Evolutionary conservation across 768 basidiomycete species (phyloP), one percentile per base, ranked within the genome.

Genomic region (Boletus rufocinnamomeus): DNA sequence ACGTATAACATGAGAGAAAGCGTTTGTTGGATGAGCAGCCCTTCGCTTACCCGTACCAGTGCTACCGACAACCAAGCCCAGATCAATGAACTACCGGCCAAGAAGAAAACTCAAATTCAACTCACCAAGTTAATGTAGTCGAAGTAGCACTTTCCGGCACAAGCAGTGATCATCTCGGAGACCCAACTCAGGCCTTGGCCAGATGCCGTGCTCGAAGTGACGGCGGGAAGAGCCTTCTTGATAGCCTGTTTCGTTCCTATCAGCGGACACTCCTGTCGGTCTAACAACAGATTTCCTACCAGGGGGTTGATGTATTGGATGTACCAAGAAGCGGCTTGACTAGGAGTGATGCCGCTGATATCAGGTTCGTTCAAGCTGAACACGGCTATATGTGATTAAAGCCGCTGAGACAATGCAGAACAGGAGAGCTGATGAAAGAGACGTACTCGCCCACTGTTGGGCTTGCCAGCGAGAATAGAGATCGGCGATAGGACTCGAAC

Each of bases 321-420:
- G 38, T 76, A 76, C 75, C 75, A 76, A 25, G 65, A 59, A 27
- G 75, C 76, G 4, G 76, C 75, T 25, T 64, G 32, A 28, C 52
- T 54, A 8, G 75, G 70, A 21, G 51, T 45, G 45, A 72, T 75
- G 5, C 65, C 64, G 11, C 68, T 71, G 59, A 67, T 38, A 52
- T 76, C 75, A 2, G 75, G 75, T 54, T 76, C 75, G 47, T 76
- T 76, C 63, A 77, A 53, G 49, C 51, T 75, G 61, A 74, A 74
- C 7, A 76, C 72, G 13, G 66, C 74, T 73, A 46, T 4, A 25
- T 2, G 21, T 3, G 7, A 47, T 49, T 23, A 56, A 45, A 30
- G 21, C 11, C 0, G 4, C 13, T 58, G 32, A 57, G 54, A 54
- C 7, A 10, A 43, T 2, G 21, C 27, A 23, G 5, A 7, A 25